Base-by-base conservation (phyloP, 441 rosid genomes). In the Populus tomentosa region DNA sequence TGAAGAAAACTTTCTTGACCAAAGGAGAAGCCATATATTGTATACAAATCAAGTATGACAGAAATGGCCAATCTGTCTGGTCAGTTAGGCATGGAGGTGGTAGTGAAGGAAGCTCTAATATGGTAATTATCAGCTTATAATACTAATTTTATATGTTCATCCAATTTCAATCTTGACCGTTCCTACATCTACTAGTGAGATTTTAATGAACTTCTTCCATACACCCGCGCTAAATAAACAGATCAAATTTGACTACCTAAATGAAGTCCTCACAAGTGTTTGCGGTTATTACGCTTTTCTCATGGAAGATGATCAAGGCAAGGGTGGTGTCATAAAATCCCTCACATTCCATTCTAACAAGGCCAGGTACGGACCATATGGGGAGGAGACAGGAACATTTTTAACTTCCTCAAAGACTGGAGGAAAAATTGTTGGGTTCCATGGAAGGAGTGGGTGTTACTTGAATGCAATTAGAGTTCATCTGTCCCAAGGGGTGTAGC, bases 31-130 rank as follows among this genome's bases (percentile, higher is more conserved):
- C 87, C 80, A 24, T 77, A 82, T 80, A 82, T 85, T 62, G 97
- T 67, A 85, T 92, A 72, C 92, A 94, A 84, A 81, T 88, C 50
- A 91, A 92, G 83, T 92, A 94, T 80, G 97, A 90, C 73, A 79
- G 78, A 69, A 87, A 88, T 75, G 97, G 97, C 69, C 82, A 74
- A 80, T 89, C 92, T 9, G 74, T 86, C 80, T 92, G 98, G 98
- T 88, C 89, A 2, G 86, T 77, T 66, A 90, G 82, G 85, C 95
- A 92, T 78, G 98, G 97, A 80, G 91, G 96, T 89, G 91, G 93
- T 38, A 82, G 80, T 20, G 93, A 84, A 79, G 90, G 91, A 78
- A 86, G 82, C 82, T 84, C 89, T 26, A 90, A 90, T 80, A 75
- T 62, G 71, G 85, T 80, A 74, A 64, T 46, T 20, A 59, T 74